Percentiles rank a stretch among this genome's conserved stretches.
phyloP scores from a whole-genome alignment of 768 basidiomycete species.

The Auricularia sp. region DNA sequence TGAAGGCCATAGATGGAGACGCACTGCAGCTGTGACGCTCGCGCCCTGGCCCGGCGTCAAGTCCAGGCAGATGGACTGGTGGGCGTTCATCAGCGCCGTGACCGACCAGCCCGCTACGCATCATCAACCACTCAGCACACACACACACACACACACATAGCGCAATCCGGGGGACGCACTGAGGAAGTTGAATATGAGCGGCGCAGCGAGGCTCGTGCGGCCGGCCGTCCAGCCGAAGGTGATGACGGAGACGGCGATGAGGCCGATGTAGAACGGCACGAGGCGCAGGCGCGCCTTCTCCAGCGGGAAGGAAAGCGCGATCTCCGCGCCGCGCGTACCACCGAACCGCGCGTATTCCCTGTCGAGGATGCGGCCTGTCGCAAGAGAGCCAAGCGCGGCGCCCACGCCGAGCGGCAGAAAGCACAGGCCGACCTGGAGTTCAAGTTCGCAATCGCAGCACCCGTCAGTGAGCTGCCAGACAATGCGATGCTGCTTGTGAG shows the following conservation, averaged over 20 bases:
- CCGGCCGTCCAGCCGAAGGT: constrained; percentile 20
- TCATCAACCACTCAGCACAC: background rate
- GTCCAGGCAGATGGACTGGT: constrained; percentile 18
- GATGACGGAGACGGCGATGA: constrained; percentile 8
- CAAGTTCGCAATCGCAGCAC: background rate
- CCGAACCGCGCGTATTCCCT: constrained; percentile 45
- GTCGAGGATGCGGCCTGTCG: constrained; percentile 56
- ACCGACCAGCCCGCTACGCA: constrained; percentile 8
- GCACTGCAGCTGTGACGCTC: constrained; percentile 16
- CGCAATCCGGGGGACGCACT: constrained; percentile 3
- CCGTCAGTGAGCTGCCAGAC: background rate
- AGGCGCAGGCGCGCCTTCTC: constrained; percentile 19
- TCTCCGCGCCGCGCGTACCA: constrained; percentile 15
- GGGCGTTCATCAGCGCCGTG: constrained; percentile 10
- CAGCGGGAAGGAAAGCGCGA: constrained; percentile 13
- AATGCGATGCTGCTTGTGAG: background rate
- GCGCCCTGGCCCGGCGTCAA: constrained; percentile 22
- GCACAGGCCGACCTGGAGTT: constrained; percentile 53
- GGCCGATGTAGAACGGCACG: constrained; percentile 11
- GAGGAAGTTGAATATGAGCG: constrained; percentile 20
- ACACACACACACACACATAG: background rate
- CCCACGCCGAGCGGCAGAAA: constrained; percentile 71
- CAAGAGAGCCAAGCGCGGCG: constrained; percentile 46
- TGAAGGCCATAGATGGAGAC: background rate
- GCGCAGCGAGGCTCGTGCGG: constrained; percentile 13